A percentile compares a stretch with the other conserved stretches of the same genome.
Evolutionary conservation across 768 basidiomycete genomes (phyloP).

Genomic region (Lactarius akahatsu): DNA sequence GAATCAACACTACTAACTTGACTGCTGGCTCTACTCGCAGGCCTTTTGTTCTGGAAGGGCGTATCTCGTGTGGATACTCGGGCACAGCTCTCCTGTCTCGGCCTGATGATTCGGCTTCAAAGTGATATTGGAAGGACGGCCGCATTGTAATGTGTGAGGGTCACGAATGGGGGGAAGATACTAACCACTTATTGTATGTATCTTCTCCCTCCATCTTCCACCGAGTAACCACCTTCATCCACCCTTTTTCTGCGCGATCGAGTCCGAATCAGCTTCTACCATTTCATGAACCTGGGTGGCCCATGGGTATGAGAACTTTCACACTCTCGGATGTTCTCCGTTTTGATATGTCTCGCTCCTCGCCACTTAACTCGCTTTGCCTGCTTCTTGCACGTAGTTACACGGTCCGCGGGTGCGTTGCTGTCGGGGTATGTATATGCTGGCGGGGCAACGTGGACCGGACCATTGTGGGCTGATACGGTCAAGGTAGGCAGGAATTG

Average conservation of each 20-base stretch:
- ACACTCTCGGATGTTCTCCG: conserved; percentile 74
- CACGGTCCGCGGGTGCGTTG: conserved; percentile 52
- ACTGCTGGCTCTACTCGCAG: neutral
- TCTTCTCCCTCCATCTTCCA: conserved; percentile 14
- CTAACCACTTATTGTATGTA: conserved; percentile 47
- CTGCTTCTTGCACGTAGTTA: conserved; percentile 46
- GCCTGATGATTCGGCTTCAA: conserved; percentile 59
- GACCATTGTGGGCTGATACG: conserved; percentile 34
- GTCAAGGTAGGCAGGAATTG: conserved; percentile 42
- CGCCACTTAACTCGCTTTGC: conserved; percentile 50
- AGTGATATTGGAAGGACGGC: conserved; percentile 49
- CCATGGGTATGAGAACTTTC: conserved; percentile 40
- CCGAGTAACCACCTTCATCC: conserved; percentile 11
- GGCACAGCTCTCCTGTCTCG: conserved; percentile 65
- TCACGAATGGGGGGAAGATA: conserved; percentile 68
- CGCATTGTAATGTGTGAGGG: conserved; percentile 47
- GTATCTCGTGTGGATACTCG: conserved; percentile 58
- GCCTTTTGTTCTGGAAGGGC: conserved; percentile 48
- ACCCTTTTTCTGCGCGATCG: neutral
- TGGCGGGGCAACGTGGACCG: conserved; percentile 42
- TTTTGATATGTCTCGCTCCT: conserved; percentile 60
- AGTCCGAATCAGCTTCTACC: conserved; percentile 5
- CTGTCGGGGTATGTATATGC: conserved; percentile 53
- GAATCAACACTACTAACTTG: neutral
- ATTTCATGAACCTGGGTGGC: neutral